Percentiles rank a stretch among this genome's conserved stretches.
Evolutionary conservation across 257 asterid genomes (phyloP).

Genomic region (Ajuga chamaepitys): DNA sequence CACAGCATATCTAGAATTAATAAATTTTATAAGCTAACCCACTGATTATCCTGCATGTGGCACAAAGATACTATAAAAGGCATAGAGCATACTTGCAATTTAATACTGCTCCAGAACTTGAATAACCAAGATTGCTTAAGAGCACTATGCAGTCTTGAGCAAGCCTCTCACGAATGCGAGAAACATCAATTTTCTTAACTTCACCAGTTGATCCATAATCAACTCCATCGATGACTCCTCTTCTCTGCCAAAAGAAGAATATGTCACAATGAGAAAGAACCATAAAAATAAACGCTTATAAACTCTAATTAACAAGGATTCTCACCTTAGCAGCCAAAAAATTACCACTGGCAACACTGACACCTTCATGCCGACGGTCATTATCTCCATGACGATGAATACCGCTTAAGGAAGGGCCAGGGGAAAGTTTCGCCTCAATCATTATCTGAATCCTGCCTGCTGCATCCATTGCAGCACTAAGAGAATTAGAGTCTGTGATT

Average conservation of each 20-base stretch:
- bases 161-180: conserved; percentile 77
- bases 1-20: not conserved
- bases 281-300: not conserved
- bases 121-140: conserved; percentile 78
- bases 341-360: conserved; percentile 78
- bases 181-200: conserved; percentile 89
- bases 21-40: not conserved
- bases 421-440: conserved; percentile 79
- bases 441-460: conserved; percentile 61
- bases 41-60: conserved; percentile 17
- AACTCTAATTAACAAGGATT: not conserved
- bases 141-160: conserved; percentile 68
- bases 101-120: conserved; percentile 93
- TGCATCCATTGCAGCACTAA: conserved; percentile 70
- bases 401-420: conserved; percentile 82
- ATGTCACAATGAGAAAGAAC: not conserved
- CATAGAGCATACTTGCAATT: conserved; percentile 90
- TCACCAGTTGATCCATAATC: conserved; percentile 88
- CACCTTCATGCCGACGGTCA: conserved; percentile 64
- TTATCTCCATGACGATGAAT: conserved; percentile 75
- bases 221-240: conserved; percentile 84
- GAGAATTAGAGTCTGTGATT: conserved; percentile 75
- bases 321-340: conserved; percentile 82
- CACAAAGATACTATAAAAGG: conserved; percentile 44
- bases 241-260: conserved; percentile 49